Evolutionary conservation across 2,329 filamentous ascomycete genomes (phyloP).

Genomic region (Aspergillus amoenus): DNA sequence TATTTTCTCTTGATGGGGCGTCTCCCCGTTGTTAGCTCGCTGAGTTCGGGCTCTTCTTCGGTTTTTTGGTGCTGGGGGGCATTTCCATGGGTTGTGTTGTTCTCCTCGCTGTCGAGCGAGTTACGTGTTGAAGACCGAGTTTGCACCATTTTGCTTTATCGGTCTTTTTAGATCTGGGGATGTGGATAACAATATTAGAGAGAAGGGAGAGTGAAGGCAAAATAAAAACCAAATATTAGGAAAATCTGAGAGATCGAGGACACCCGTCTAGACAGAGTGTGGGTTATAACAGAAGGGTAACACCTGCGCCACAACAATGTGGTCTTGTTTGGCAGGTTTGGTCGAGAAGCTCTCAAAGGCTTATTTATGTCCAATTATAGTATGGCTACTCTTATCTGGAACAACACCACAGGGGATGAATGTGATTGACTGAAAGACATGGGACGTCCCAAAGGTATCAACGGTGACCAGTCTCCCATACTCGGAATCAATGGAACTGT

Average conservation of each 20-base stretch:
- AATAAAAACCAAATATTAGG: too few relatives aligned
- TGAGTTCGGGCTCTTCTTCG: background rate
- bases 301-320: too few relatives aligned
- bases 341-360: background rate
- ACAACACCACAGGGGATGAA: background rate
- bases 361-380: background rate
- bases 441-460: background rate
- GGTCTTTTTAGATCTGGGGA: background rate
- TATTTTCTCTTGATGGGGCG: background rate
- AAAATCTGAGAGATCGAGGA: too few relatives aligned
- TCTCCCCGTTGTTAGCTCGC: background rate
- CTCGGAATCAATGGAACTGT: too few relatives aligned
- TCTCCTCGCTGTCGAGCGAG: background rate
- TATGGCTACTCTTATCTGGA: background rate
- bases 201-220: too few relatives aligned
- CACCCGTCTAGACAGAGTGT: too few relatives aligned
- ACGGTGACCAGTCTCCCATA: too few relatives aligned
- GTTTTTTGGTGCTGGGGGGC: too few relatives aligned
- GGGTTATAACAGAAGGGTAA: too few relatives aligned
- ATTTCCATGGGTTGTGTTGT: too few relatives aligned
- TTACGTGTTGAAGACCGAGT: background rate
- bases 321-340: too few relatives aligned
- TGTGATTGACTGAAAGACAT: background rate
- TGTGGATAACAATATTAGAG: background rate
- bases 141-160: background rate